Base-by-base conservation (phyloP, 371 early-diverging fungal genomes). In the Apophysomyces ossiformis region DNA sequence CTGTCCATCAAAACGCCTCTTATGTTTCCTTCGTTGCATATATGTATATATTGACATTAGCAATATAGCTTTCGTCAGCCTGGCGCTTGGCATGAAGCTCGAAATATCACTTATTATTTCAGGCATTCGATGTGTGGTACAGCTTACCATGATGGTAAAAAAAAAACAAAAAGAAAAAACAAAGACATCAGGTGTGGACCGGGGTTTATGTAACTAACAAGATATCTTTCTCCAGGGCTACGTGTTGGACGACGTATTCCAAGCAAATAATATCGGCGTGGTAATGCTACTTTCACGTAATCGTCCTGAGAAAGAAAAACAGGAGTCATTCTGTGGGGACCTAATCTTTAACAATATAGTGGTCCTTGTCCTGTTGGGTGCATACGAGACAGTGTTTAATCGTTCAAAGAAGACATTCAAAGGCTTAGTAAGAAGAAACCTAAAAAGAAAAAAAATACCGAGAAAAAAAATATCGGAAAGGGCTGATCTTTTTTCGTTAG, bases 331-430 rank as follows among this genome's bases (percentile, higher is more conserved):
- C 26, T 56, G 38, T 50, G 13, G 41, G 41, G 41, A 41, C 41
- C 41, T 41, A 41, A 41, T 13, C 11, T 41, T 13, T 11, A 41
- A 11, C 41, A 41, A 41, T 66, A 18, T 61, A 82, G 83, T 75
- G 39, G 63, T 70, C 1, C 58, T 82, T 11, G 70, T 82, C 8
- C 47, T 79, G 16, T 47, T 82, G 37, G 80, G 78, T 15, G 66
- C 83, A 4, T 78, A 78, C 45, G 83, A 82, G 67, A 71, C 69
- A 9, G 74, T 78, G 1, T 82, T 73, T 60, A 74, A 82, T 58
- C 69, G 80, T 60, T 69, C 83, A 7, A 74, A 71, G 57, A 76
- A 78, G 54, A 78, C 78, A 41, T 78, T 79, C 44, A 66, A 70
- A 21, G 76, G 80, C 46, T 60, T 79, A 73, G 83, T 79, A 76